Conservation (phyloP, 148 eudicot genomes). For the Selenicereus undatus region DNA sequence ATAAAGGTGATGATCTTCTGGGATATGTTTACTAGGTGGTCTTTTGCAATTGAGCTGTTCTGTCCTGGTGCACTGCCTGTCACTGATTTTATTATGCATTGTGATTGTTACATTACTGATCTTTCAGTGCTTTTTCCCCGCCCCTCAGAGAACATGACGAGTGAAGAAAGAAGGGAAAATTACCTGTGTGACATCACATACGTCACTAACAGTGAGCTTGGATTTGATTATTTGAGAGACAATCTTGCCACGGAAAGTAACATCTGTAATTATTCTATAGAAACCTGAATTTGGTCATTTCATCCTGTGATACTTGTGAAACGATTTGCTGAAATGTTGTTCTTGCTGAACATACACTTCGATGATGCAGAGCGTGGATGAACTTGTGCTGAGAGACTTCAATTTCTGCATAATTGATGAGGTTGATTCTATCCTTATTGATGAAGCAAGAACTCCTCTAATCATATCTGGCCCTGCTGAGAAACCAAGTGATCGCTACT, state of each 20-base stretch:
- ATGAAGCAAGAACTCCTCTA: conserved; percentile 99
- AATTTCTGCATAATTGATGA: conserved; percentile 96
- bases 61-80: neutral
- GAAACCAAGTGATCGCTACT: conserved; percentile 95
- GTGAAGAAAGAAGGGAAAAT: conserved; percentile 91
- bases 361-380: conserved; percentile 74
- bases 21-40: no score
- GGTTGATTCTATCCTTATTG: conserved; percentile 98
- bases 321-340: conserved; percentile 9
- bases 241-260: conserved; percentile 99
- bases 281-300: conserved; percentile 3
- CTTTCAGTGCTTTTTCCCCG: conserved; percentile 18
- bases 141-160: conserved; percentile 92
- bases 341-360: conserved; percentile 29
- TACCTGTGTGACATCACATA: conserved; percentile 94
- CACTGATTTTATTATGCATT: neutral
- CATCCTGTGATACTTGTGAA: conserved; percentile 9
- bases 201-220: conserved; percentile 98
- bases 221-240: conserved; percentile 98
- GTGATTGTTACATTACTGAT: neutral
- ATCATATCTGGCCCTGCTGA: conserved; percentile 99
- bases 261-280: conserved; percentile 12
- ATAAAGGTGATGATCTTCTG: no score
- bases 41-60: neutral
- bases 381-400: conserved; percentile 85